Base-by-base conservation (phyloP, 305 asterid genomes). In the Lippia alba region DNA sequence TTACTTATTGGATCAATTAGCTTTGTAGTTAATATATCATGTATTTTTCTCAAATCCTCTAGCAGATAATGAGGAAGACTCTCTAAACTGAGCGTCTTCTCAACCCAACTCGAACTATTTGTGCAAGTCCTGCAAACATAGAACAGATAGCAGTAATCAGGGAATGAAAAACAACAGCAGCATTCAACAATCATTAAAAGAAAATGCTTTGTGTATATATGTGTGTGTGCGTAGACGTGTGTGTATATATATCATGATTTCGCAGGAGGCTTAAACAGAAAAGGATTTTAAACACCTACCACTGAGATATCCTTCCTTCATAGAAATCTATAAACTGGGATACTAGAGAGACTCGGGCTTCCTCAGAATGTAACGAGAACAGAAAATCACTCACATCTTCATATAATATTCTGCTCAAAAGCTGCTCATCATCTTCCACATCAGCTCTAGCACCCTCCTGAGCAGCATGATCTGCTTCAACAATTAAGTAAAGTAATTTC, bases 301-400 rank as follows among this genome's bases (percentile, higher is more conserved):
- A 92, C 69, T 92, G 96, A 75, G 91, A 72, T 61, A 90, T 87
- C 80, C 89, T 87, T 79, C 99, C 99, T 16, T 88, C 97, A 68
- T 77, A 94, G 87, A 90, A 94, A 72, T 94, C 98, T 74, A 89
- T 85, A 71, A 92, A 90, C 81, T 94, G 98, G 59, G 84, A 75
- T 32, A 89, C 83, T 11, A 92, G 84, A 74, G 99, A 92, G 70
- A 83, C 62, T 12, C 86, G 94, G 56, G 96, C 96, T 78, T 88
- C 96, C 85, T 81, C 85, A 41, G 99, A 87, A 75, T 69, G 81
- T 74, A 92, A 62, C n/a, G 99, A 92, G 89, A 92, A 94, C 74
- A 92, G 74, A 74, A 84, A 89, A 72, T 90, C 99, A 73, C 89
- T 73, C 80, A 94, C 91, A 64, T 94, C 99, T 83, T 94, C 99